Evolutionary conservation across 2,329 filamentous ascomycete genomes (phyloP).

Genomic region (Tympanopsis confertula): DNA sequence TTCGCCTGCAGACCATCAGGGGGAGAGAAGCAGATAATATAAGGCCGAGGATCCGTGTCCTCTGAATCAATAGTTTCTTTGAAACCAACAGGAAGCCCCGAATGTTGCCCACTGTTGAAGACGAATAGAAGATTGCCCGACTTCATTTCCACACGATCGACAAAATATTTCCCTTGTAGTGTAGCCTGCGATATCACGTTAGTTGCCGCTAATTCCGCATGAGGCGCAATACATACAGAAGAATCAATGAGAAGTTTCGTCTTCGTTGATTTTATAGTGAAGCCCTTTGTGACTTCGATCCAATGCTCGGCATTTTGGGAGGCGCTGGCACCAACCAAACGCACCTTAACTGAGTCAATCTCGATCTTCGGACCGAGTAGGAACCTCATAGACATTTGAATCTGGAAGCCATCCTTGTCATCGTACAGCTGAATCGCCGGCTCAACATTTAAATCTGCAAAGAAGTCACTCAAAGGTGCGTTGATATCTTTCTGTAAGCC

Average conservation of each 20-base stretch:
- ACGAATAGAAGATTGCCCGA: background rate
- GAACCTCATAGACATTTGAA: background rate
- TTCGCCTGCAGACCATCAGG: background rate
- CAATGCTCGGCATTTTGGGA: background rate
- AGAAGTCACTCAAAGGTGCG: background rate
- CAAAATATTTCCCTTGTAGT: constrained; percentile 1
- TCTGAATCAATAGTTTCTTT: background rate
- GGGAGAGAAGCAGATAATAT: background rate
- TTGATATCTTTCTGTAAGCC: background rate
- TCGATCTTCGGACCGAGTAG: background rate
- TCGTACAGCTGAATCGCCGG: background rate
- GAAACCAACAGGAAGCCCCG: background rate
- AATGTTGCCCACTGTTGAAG: background rate
- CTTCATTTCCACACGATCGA: background rate
- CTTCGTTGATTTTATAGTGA: background rate
- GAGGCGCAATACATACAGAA: background rate
- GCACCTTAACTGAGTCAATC: background rate
- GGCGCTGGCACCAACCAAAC: background rate
- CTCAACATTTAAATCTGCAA: background rate
- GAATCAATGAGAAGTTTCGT: background rate
- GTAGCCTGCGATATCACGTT: background rate
- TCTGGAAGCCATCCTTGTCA: background rate
- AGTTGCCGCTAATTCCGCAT: background rate
- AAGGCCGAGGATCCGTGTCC: background rate
- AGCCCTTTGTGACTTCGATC: background rate